These are phyloP conservation scores for Kockiozyma suomiensis DNA, from an alignment of 805 yeast species.

Conservation along the genomic window DNA sequence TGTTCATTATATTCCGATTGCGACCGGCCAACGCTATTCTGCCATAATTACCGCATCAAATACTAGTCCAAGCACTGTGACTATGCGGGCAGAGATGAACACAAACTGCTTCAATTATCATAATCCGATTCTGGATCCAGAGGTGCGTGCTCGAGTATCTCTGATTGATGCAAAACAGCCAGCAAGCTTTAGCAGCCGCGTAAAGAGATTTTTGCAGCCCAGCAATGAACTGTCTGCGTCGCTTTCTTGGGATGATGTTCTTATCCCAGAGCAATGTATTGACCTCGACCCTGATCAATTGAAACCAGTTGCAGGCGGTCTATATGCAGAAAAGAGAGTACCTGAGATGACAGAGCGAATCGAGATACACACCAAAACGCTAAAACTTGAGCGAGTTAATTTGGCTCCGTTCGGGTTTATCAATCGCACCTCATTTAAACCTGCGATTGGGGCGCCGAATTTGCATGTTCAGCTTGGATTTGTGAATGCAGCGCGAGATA, in stretches of 20 bases:
- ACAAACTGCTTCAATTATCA: conserved; percentile 19
- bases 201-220: neutral
- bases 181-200: neutral
- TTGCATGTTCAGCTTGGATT: conserved; percentile 38
- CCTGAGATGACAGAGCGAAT: conserved; percentile 6
- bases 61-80: conserved; percentile 27
- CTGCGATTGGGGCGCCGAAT: conserved; percentile 39
- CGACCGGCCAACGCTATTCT: conserved; percentile 28
- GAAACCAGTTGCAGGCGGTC: conserved; percentile 2
- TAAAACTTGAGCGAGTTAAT: conserved; percentile 19
- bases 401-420: conserved; percentile 39
- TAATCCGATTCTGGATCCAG: conserved; percentile 14
- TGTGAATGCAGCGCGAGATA: conserved; percentile 38
- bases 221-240: neutral
- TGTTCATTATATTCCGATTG: conserved; percentile 15
- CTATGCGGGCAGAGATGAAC: conserved; percentile 13
- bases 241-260: conserved; percentile 11
- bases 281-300: conserved; percentile 1
- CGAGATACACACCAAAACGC: conserved; percentile 5
- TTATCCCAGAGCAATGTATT: conserved; percentile 13
- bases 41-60: conserved; percentile 13
- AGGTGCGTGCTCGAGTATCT: neutral
- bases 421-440: conserved; percentile 33
- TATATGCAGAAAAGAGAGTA: neutral
- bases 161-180: neutral